phyloP scores from a whole-genome alignment of 441 rosid genomes.

The Adansonia madagascariensis region DNA sequence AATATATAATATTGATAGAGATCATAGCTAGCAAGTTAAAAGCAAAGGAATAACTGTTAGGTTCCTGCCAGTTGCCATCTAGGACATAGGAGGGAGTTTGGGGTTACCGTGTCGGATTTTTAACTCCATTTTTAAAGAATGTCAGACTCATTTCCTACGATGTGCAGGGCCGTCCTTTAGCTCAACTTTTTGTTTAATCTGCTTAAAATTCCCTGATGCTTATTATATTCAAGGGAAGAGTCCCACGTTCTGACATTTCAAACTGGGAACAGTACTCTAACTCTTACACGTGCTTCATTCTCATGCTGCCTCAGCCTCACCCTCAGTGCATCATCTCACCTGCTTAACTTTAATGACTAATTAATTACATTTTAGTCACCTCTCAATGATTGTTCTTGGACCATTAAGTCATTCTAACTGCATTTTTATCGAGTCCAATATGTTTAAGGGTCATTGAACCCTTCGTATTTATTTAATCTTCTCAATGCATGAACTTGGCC shows the following conservation, averaged over 20 bases:
- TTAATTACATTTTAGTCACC: constrained; percentile 25
- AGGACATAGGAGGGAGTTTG: constrained; percentile 59
- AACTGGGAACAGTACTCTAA: background rate
- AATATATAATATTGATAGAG: constrained; percentile 2
- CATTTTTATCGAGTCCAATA: constrained; percentile 28
- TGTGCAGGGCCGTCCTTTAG: constrained; percentile 42
- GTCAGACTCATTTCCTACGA: constrained; percentile 49
- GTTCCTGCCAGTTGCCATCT: constrained; percentile 30
- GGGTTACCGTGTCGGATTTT: constrained; percentile 59
- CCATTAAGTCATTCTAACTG: constrained; percentile 27
- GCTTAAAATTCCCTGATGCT: constrained; percentile 30
- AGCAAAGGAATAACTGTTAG: constrained; percentile 33
- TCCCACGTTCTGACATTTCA: constrained; percentile 53
- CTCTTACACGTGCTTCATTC: constrained; percentile 26
- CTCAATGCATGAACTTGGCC: constrained; percentile 43
- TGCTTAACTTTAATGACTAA: constrained; percentile 6
- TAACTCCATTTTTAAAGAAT: constrained; percentile 31
- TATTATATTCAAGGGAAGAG: constrained; percentile 45
- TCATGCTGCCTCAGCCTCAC: constrained; percentile 6
- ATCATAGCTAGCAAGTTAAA: constrained; percentile 16
- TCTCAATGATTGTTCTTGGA: constrained; percentile 31
- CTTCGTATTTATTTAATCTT: constrained; percentile 29
- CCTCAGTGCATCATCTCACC: constrained; percentile 20
- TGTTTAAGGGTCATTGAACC: constrained; percentile 22
- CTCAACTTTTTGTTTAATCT: constrained; percentile 25